Base-by-base conservation (phyloP, 345 rosid species). In the Erucastrum elatum region DNA sequence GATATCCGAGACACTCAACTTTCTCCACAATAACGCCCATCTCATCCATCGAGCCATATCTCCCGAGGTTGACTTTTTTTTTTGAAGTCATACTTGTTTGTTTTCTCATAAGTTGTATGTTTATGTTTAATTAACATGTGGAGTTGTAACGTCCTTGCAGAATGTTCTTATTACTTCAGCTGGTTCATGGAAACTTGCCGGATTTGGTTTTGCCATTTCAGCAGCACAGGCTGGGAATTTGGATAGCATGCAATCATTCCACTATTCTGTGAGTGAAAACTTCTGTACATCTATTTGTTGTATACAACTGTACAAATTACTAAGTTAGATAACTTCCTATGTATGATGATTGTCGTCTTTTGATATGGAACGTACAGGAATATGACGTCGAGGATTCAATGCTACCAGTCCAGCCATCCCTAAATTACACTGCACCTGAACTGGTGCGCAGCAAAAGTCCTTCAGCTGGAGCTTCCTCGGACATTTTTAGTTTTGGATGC, bases 181-280 rank as follows among this genome's bases (percentile, higher is more conserved):
- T 84, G 99, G 99, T 77, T 96, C 99, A 46, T 95, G 99, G 99
- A 95, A 95, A 84, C 96, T 95, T 77, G 94, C 94, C 41, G 99
- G 99, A 74, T 95, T 95, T 85, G 90, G 98, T 15, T 91, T 95
- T 88, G 89, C 98, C 67, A 82, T 89, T 77, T 58, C 96, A 64
- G 49, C 85, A 7, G 93, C 91, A 69, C 94, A 92, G 77, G 80
- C 81, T 31, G 83, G 87, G 60, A 86, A 89, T 81, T 85, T 80
- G 70, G 81, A 90, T 74, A 83, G 79, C 79, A 86, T 78, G 66
- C 91, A 84, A 81, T 82, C 91, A 74, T 95, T 93, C 66, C 98
- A 95, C 80, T 95, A 89, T 85, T 82, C 96, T 82, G 99, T 95
- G 83, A 84, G 99, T 87, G 53, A 5, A 25, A 31, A 64, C 26